Evolutionary conservation across 2,329 filamentous ascomycete genomes (phyloP), one percentile per base, ranked within the genome.

Genomic region (Didymella exigua): DNA sequence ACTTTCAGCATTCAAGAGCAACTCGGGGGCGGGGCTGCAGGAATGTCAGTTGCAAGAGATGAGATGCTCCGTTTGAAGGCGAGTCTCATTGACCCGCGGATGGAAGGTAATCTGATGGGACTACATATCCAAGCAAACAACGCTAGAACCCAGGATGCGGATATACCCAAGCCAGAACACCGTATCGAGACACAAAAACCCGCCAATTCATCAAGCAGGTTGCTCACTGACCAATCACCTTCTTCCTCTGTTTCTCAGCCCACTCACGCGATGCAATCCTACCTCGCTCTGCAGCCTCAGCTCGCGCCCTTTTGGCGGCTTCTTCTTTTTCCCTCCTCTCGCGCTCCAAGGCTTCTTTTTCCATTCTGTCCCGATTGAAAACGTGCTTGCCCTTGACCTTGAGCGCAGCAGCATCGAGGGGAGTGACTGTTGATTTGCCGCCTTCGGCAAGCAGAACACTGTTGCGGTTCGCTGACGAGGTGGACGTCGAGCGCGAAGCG

Each of bases 191-290:
- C 31, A 24, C 30, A 36, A 9, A 34, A 4, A 27, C n/a, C 1
- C 4, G 13, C 21, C 10, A 4, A 2, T 3, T 21, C 9, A 6
- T 14, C n/a, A 8, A 19, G 34, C n/a, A 4, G 8, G 11, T 1
- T 9, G 5, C 16, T 49, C n/a, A 46, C 14, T 49, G 29, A 13
- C 46, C 65, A 64, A 68, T 56, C 60, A 62, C 60, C 65, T 70
- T 75, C 70, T 72, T 74, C 70, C 69, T 75, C 70, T 78, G 76
- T 71, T 76, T 78, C 69, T 79, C 78, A 4, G 79, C 79, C 79
- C 79, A 82, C 64, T 81, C 78, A 10, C 79, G 61, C 61, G 75
- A 78, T 31, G 75, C 70, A 34, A 73, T 71, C 14, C 79, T 63
- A 0, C 78, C 75, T 4, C 78, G 61, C 66, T 81, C 79, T 0